Base-by-base conservation (phyloP, 805 yeast species). In the Saccharomycopsis fibuligera region DNA sequence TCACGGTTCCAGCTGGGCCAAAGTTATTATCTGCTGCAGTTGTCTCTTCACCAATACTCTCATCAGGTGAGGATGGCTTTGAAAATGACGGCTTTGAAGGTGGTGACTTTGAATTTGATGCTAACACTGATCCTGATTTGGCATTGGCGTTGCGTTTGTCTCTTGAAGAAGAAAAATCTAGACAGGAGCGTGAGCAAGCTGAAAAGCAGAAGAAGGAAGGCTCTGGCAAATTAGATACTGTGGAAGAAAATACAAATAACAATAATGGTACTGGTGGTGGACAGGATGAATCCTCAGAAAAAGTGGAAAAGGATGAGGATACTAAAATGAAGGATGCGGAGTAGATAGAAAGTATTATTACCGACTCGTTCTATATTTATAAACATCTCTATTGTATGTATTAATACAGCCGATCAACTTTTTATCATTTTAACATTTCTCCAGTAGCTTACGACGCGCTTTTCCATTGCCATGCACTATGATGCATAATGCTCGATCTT, bases 111-210 rank as follows among this genome's bases (percentile, higher is more conserved):
- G 87, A 81, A 49, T 74, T 83, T 60, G 98, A 91, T 66, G 91
- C 96, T 29, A 81, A 81, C 56, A 84, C 88, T 80, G 99, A 93
- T 60, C 98, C 98, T 29, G 99, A 93, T 67, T 77, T 93, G 62
- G 99, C 98, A 0, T 74, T 93, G 73, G 99, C 98, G 1, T 76
- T 93, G 60, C 81, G 98, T 62, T 73, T 93, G 65, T 91, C 98
- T 0, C 73, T 93, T 60, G 98, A 93, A 62, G 99, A 93, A 62
- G 98, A 91, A 63, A 86, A 83, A 59, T 83, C 86, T 45, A 80
- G 98, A 69, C 96, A 88, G 62, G 96, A 86, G 56, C 76, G 90
- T 62, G 81, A 58, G 43, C 54, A 58, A 31, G 35, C 44, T 31
- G 45, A 45, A n/a, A 47, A 51, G 54, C 37, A 37, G n/a, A 42